Conservation (phyloP, 495 filamentous ascomycete species). For the Terfezia boudieri region DNA sequence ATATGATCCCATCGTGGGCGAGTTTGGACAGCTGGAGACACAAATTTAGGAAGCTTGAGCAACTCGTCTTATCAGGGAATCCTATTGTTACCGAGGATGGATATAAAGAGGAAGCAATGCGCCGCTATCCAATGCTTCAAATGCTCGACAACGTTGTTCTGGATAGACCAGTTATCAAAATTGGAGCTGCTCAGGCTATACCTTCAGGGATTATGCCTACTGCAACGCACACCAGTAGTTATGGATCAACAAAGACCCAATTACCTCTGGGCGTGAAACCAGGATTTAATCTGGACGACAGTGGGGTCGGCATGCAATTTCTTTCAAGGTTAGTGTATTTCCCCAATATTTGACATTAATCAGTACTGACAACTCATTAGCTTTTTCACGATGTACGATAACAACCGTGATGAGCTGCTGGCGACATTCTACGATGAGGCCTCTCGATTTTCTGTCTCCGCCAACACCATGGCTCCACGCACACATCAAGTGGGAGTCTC, state of each 20-base stretch:
- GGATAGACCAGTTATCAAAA: conserved; percentile 6
- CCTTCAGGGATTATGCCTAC: not conserved
- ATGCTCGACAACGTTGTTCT: conserved; percentile 25
- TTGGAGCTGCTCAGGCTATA: conserved; percentile 2
- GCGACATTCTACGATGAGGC: conserved; percentile 51
- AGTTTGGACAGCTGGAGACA: conserved; percentile 44
- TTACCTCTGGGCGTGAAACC: conserved; percentile 36
- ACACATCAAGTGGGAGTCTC: conserved; percentile 22
- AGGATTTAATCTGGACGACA: conserved; percentile 53
- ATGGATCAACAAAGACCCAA: conserved; percentile 32
- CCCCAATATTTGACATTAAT: not conserved
- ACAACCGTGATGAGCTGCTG: conserved; percentile 37
- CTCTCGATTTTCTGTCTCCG: conserved; percentile 55
- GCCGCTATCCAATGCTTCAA: conserved; percentile 59
- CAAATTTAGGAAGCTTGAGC: conserved; percentile 54
- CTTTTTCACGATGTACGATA: conserved; percentile 58
- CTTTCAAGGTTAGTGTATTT: conserved; percentile 8
- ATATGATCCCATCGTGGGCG: conserved; percentile 14
- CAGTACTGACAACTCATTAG: conserved; percentile 1
- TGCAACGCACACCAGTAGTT: not conserved
- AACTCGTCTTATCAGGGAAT: conserved; percentile 54
- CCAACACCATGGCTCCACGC: conserved; percentile 42
- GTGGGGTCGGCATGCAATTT: conserved; percentile 33
- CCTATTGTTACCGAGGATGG: conserved; percentile 39
- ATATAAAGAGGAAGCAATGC: conserved; percentile 46